Percentiles rank a stretch among this genome's conserved stretches.
Conservation (phyloP, 495 filamentous ascomycete species). For the Recurvomyces mirabilis region DNA sequence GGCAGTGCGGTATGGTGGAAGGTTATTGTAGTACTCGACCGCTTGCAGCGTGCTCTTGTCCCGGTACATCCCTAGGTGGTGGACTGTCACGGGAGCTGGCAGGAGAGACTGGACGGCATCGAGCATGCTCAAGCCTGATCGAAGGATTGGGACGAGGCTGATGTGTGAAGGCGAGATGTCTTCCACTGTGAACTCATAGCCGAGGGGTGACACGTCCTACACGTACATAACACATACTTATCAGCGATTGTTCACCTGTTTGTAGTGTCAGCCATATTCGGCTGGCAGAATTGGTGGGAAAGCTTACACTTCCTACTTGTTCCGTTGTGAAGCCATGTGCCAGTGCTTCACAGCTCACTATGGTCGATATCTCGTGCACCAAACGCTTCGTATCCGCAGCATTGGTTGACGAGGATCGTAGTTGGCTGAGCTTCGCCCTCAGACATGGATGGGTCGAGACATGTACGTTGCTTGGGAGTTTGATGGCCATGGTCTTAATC, state of each 20-base stretch:
- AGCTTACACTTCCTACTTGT: slow-evolving; percentile 28
- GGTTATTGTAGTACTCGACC: slow-evolving; percentile 98
- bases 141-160: slow-evolving; percentile 80
- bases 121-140: slow-evolving; percentile 82
- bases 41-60: slow-evolving; percentile 74
- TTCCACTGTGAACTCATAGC: slow-evolving; percentile 53
- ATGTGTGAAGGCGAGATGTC: slow-evolving; percentile 51
- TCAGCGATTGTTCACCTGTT: slow-evolving; percentile 16
- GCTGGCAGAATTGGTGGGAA: slow-evolving; percentile 1
- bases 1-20: slow-evolving; percentile 54
- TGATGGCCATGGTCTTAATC: slow-evolving; percentile 6
- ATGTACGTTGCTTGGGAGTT: slow-evolving; percentile 60
- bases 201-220: slow-evolving; percentile 69
- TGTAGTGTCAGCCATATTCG: slow-evolving; percentile 1
- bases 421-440: slow-evolving; percentile 75
- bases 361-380: slow-evolving; percentile 73
- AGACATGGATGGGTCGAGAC: slow-evolving; percentile 80
- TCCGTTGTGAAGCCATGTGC: slow-evolving; percentile 42
- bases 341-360: slow-evolving; percentile 74
- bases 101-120: slow-evolving; percentile 78
- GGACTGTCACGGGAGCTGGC: slow-evolving; percentile 66
- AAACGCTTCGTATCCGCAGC: slow-evolving; percentile 68
- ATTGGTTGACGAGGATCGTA: slow-evolving; percentile 59
- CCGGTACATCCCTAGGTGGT: slow-evolving; percentile 89
- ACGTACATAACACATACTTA: slow-evolving; percentile 4